Percentiles rank a stretch among this genome's conserved stretches.
Conservation (phyloP, 192 early-diverging fungal species). For the Podila horticola region DNA sequence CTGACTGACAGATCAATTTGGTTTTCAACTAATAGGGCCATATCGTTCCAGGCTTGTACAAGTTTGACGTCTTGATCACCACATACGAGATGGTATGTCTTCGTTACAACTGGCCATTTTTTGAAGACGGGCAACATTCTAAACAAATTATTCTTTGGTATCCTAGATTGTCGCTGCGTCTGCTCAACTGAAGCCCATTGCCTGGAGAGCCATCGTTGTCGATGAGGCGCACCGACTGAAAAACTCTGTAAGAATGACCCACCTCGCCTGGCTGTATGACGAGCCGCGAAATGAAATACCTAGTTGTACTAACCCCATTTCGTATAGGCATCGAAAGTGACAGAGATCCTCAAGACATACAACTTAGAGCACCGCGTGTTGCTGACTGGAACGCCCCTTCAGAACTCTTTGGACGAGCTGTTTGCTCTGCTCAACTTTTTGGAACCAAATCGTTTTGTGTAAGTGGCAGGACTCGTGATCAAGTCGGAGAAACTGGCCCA, state of each 20-base stretch:
- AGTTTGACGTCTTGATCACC: constrained; percentile 71
- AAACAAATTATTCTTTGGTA: background rate
- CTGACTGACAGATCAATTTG: too few species aligned
- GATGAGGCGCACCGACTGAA: constrained; percentile 91
- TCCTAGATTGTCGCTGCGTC: constrained; percentile 64
- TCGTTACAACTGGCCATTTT: too few species aligned
- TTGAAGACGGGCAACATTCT: background rate
- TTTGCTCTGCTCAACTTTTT: constrained; percentile 88
- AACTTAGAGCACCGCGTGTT: constrained; percentile 82
- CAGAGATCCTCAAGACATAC: constrained; percentile 82
- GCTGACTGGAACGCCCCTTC: constrained; percentile 89
- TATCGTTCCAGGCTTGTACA: constrained; percentile 59
- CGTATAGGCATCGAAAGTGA: constrained; percentile 72
- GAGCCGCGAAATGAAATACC: too few species aligned
- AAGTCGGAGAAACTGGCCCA: too few species aligned
- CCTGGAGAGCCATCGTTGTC: constrained; percentile 78
- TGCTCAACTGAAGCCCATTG: constrained; percentile 72
- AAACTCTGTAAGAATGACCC: constrained; percentile 66
- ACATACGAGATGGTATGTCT: constrained; percentile 60
- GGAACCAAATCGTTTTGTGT: constrained; percentile 78
- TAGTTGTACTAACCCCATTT: too few species aligned
- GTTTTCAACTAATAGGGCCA: constrained; percentile 37
- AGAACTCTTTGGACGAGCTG: constrained; percentile 86
- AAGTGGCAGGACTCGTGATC: constrained; percentile 12
- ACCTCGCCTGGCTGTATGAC: too few species aligned